phyloP scores from a whole-genome alignment of 345 rosid species.

The Capsella bursapastoris region DNA sequence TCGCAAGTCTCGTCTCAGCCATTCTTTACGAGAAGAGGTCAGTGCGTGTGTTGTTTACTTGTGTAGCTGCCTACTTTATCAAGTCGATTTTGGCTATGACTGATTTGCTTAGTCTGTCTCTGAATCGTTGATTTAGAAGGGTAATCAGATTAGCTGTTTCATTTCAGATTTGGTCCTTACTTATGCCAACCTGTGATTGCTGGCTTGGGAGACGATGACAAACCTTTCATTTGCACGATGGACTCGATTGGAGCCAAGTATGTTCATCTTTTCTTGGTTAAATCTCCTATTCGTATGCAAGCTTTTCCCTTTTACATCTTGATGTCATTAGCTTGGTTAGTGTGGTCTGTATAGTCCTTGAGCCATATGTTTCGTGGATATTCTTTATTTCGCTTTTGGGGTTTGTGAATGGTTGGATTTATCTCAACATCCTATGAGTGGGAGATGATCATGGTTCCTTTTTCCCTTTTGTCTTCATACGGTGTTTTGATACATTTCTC shows the following conservation, averaged over 20 bases:
- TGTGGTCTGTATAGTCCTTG: background rate
- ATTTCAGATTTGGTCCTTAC: constrained; percentile 90
- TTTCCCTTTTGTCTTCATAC: background rate
- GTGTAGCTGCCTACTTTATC: constrained; percentile 11
- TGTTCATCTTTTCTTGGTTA: constrained; percentile 42
- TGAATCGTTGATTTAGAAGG: constrained; percentile 9
- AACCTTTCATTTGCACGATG: constrained; percentile 98
- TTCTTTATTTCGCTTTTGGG: background rate
- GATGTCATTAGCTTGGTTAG: background rate
- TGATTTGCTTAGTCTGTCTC: constrained; percentile 2
- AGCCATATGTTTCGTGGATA: background rate
- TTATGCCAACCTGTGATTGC: constrained; percentile 97
- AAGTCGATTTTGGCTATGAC: constrained; percentile 7
- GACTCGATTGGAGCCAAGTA: constrained; percentile 98
- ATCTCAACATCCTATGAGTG: constrained; percentile 8
- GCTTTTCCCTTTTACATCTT: background rate
- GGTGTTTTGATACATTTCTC: background rate
- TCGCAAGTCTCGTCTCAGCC: constrained; percentile 94
- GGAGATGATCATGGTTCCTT: constrained; percentile 1
- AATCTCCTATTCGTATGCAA: background rate
- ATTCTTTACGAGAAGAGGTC: constrained; percentile 96
- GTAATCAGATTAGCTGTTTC: constrained; percentile 19
- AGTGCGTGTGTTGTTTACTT: background rate
- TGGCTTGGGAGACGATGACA: constrained; percentile 89
- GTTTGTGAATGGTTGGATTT: background rate